A percentile compares a stretch with the other conserved stretches of the same genome.
Conservation (phyloP, 2,329 filamentous ascomycete species). For the Colletotrichum eleusines region DNA sequence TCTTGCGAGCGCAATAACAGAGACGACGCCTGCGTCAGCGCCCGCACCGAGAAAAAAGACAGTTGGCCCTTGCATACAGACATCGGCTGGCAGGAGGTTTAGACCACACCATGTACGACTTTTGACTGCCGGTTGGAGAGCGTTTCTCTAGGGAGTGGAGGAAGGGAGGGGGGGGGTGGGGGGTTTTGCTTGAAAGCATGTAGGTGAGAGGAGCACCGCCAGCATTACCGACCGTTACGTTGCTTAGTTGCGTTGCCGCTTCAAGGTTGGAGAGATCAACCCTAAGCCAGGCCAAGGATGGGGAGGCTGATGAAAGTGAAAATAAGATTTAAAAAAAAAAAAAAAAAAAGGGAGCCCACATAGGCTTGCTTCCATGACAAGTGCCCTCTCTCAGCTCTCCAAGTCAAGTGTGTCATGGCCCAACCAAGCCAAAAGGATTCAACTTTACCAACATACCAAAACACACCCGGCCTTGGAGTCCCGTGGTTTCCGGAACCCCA, state of each 20-base stretch:
- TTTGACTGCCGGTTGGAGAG: conserved; percentile 35
- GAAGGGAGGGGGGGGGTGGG: too few species aligned
- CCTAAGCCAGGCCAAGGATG: not conserved
- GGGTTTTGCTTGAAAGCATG: too few species aligned
- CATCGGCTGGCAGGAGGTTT: conserved; percentile 39
- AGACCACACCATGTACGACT: conserved; percentile 36
- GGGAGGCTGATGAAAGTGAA: too few species aligned
- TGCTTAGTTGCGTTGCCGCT: not conserved
- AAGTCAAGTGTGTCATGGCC: not conserved
- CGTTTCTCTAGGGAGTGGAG: not conserved
- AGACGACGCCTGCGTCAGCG: not conserved
- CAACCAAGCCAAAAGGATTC: not conserved
- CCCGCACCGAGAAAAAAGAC: not conserved
- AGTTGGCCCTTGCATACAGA: conserved; percentile 32
- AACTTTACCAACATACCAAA: not conserved
- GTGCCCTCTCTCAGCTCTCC: not conserved
- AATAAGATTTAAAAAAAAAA: too few species aligned
- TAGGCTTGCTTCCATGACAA: too few species aligned
- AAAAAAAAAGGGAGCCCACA: too few species aligned
- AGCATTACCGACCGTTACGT: too few species aligned
- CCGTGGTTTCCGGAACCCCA: not conserved
- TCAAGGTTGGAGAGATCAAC: not conserved
- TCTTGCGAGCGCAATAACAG: not conserved
- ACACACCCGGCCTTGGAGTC: not conserved
- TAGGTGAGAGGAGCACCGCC: too few species aligned